Base-by-base conservation (phyloP, 345 rosid genomes). In the Theobroma cacao region DNA sequence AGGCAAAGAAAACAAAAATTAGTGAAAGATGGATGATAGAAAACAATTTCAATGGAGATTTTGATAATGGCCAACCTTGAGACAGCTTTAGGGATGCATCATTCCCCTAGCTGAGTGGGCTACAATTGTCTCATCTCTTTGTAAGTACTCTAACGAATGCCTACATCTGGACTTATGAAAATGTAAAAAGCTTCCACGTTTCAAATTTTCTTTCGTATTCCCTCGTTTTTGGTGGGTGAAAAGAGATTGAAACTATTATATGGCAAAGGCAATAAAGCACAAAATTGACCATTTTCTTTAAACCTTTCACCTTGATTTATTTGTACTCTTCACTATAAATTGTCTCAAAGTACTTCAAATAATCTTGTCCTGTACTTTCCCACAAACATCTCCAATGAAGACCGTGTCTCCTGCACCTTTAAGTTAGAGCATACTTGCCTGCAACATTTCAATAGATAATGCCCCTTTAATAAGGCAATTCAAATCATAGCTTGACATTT, bases 31-130 rank as follows among this genome's bases (percentile, higher is more conserved):
- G n/a, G n/a, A n/a, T 85, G 68, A 91, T 77, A 61, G 90, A 88
- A 63, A 81, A 75, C 72, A 91, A 61, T 73, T 86, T 82, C 84
- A 89, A 66, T 36, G 90, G 89, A 73, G 86, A 82, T 81, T 76
- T 74, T 72, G 60, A 67, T 15, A 87, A 53, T 22, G 98, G 98
- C 97, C 98, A 94, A 80, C 91, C 96, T 43, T 86, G 91, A 78
- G 90, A 75, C 10, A 87, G 82, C 80, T 89, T 87, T 76, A 92
- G 65, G 80, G 86, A 78, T 20, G 90, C 94, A 84, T 92, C 90
- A 75, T 75, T 77, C 87, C 89, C 62, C 90, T 88, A 61, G 80
- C 82, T 81, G 89, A 80, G 81, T 89, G 96, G 84, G 87, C 96
- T 58, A 84, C 76, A 59, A 92, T 58, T 48, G 81, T 90, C 81